Evolutionary conservation across 1,139 yeast genomes (phyloP), one percentile per base, ranked within the genome.

Genomic region (Magnusiomyces tetraspermus): DNA sequence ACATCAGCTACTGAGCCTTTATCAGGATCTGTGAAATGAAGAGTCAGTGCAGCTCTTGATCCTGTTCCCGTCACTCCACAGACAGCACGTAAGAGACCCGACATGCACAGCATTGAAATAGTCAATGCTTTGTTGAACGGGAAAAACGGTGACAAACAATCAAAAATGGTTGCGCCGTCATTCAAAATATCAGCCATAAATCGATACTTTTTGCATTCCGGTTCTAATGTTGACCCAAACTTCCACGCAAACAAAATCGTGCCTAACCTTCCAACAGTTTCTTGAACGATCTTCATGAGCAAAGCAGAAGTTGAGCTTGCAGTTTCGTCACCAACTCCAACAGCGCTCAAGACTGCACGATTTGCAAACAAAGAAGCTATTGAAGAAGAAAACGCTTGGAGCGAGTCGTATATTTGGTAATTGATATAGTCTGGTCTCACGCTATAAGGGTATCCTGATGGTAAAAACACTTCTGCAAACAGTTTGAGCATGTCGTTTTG

Each of bases 11-110:
- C 64, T 26, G 67, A 62, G 15, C 72, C 71, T 28, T 58, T 55
- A 40, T 54, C 59, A 2, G 71, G 66, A 51, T 65, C 63, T 2
- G 73, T 70, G 52, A 69, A 69, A 53, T 69, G 73, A 58, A 65
- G 69, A 8, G 73, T 68, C 51, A 69, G 60, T 2, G 73, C 73
- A 3, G 73, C 71, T 26, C 70, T 57, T 6, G 71, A 65, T 6
- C 72, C 71, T 17, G 69, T 69, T 8, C 71, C 73, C 68, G 69
- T 63, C 33, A 69, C 73, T 5, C 71, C 71, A 53, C 73, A 69
- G 15, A 69, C 60, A 19, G 70, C 61, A 36, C 70, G 54, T 48
- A 69, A 58, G 22, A 68, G 52, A 1, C 72, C 73, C 2, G 72
- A 66, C 56, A 60, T 55, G 55, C 71, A 68, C 47, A 68, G 56